These are phyloP conservation scores for Calonectria leucothoes DNA, from an alignment of 2,329 filamentous ascomycete genomes.

Conservation along the genomic window DNA sequence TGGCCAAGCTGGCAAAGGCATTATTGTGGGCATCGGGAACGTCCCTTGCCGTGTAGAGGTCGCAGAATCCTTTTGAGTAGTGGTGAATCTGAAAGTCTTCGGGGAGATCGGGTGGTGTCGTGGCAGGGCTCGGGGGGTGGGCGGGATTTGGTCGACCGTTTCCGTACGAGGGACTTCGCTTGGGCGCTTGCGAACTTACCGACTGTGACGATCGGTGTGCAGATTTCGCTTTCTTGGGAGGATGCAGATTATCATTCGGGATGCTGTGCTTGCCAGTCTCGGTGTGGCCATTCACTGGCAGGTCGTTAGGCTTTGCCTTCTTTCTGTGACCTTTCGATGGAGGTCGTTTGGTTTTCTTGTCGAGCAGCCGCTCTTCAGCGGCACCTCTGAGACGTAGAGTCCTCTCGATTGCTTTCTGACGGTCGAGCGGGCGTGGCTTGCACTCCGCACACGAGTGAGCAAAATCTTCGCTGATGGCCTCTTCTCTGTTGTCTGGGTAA, in stretches of 20 bases:
- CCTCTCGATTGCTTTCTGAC: conserved; percentile 79
- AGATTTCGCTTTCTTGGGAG: conserved; percentile 84
- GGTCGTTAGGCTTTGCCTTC: conserved; percentile 78
- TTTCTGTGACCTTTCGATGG: conserved; percentile 89
- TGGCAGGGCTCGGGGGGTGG: conserved; percentile 80
- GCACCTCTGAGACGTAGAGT: conserved; percentile 68
- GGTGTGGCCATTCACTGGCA: conserved; percentile 75
- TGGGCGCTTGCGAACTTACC: conserved; percentile 73
- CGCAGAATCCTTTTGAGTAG: conserved; percentile 81
- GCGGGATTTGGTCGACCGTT: conserved; percentile 70
- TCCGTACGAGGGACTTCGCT: conserved; percentile 72
- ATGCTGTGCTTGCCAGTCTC: conserved; percentile 64
- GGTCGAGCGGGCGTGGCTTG: conserved; percentile 80
- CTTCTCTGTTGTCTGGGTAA: conserved; percentile 79
- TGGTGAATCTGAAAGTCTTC: conserved; percentile 74
- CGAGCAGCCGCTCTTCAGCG: conserved; percentile 59
- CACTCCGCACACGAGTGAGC: conserved; percentile 92
- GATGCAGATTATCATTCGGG: conserved; percentile 62
- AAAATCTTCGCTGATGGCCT: conserved; percentile 77
- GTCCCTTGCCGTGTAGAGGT: conserved; percentile 75
- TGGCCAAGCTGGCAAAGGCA: conserved; percentile 79
- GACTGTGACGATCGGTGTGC: conserved; percentile 84
- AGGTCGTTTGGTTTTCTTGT: conserved; percentile 80
- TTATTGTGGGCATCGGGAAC: conserved; percentile 76
- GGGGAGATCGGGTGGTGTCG: conserved; percentile 74